Evolutionary conservation across 106 monocot genomes (phyloP), one percentile per base, ranked within the genome.

Genomic region (Apostasia ramifera): DNA sequence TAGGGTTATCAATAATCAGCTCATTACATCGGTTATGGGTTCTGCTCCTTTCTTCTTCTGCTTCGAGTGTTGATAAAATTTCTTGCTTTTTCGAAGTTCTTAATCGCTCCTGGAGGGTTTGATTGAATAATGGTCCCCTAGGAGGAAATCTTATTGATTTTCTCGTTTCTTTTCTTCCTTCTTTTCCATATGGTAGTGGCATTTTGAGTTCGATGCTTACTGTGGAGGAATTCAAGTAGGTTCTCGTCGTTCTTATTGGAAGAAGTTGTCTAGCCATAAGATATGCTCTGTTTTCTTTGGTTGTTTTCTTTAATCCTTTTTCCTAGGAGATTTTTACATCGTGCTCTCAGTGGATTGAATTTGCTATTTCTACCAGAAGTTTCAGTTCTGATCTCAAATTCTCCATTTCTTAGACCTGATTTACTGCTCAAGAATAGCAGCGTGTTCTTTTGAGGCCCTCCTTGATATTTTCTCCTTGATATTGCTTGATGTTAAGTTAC

Each of bases 121-220:
- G 41, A 3, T 63, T 46, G 44, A 46, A 2, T 50, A 8, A 50
- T 4, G 4, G 63, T 4, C 44, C 4, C 63, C 13, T 46, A n/a
- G 44, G 63, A 4, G 12, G n/a, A 3, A 40, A 40, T 40, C 8
- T 60, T 43, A 3, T 48, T 48, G 48, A 15, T 48, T 15, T 5
- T 26, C 26, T 65, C 45, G 2, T 3, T 6, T 65, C 47, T 47
- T 48, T 2, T 2, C 1, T 12, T 49, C 11, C 7, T 48, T 65
- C 11, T 65, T 44, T 62, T 44, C 8, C 7, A 8, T 48, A 26
- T 65, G 65, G 7, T 47, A 13, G 10, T 37, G 49, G 8, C 65
- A 65, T 65, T 65, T 65, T 65, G 65, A 65, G 48, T 47, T 65
- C 26, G 48, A 37, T 65, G 43, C 65, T 65, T 15, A 65, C 6